Conservation (phyloP, 257 asterid genomes). For the Galeopsis tetrahit region DNA sequence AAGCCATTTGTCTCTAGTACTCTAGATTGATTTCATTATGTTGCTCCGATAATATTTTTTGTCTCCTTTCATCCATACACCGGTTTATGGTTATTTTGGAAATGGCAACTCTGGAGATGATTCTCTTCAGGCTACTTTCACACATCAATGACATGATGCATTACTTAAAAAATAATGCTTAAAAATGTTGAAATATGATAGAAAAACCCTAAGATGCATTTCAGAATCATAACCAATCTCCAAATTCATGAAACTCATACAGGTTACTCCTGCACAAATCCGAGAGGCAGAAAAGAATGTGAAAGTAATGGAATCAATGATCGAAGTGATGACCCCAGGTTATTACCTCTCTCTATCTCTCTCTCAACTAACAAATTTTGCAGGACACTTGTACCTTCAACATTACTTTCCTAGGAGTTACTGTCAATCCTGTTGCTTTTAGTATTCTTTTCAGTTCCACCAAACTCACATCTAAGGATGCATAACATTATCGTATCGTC, state of each 20-base stretch:
- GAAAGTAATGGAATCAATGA: constrained; percentile 92
- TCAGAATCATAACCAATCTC: constrained; percentile 26
- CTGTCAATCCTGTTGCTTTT: constrained; percentile 13
- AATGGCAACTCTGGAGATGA: too few relatives aligned
- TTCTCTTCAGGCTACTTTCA: too few relatives aligned
- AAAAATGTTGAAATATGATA: too few relatives aligned
- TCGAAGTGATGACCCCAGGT: constrained; percentile 98
- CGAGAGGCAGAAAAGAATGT: constrained; percentile 92
- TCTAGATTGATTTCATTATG: too few relatives aligned
- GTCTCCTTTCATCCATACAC: too few relatives aligned
- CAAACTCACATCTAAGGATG: not conserved
- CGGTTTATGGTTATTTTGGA: too few relatives aligned
- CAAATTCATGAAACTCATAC: constrained; percentile 39
- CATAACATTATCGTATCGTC: constrained; percentile 19
- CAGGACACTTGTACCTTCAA: constrained; percentile 15
- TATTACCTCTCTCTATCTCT: constrained; percentile 13
- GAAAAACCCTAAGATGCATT: constrained; percentile 23
- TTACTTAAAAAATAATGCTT: too few relatives aligned
- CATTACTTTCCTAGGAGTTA: constrained; percentile 8
- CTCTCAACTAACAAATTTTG: not conserved
- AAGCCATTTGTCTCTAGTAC: too few relatives aligned
- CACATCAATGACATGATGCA: too few relatives aligned
- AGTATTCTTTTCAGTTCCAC: constrained; percentile 3
- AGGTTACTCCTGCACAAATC: constrained; percentile 99
- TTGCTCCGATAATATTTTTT: too few relatives aligned